Evolutionary conservation across 768 basidiomycete species (phyloP).

Genomic region (Guyanaporus albipodus): DNA sequence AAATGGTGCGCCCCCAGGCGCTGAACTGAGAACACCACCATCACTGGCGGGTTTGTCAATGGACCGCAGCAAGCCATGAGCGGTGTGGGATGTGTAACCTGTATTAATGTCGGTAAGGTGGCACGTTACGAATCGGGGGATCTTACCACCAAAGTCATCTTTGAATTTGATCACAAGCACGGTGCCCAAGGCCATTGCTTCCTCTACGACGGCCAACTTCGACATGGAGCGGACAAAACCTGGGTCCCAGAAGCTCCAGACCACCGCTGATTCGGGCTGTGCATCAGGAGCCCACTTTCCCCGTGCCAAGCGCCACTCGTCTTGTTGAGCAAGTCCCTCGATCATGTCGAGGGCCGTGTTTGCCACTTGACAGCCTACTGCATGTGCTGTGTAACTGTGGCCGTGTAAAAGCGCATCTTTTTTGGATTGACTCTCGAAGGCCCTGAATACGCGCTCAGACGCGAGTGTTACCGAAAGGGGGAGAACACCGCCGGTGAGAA

Average conservation of each 20-base stretch:
- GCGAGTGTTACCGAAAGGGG: slow-evolving; percentile 87
- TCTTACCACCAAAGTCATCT: slow-evolving; percentile 51
- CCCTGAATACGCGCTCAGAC: slow-evolving; percentile 70
- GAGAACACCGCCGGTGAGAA: slow-evolving; percentile 87
- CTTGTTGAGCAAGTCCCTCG: slow-evolving; percentile 43
- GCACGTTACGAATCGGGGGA: not conserved
- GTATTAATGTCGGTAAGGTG: not conserved
- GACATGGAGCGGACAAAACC: slow-evolving; percentile 66
- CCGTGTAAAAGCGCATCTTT: slow-evolving; percentile 88
- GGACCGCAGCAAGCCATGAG: slow-evolving; percentile 53
- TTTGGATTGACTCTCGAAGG: slow-evolving; percentile 74
- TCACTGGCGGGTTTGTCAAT: slow-evolving; percentile 38
- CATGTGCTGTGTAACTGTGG: slow-evolving; percentile 93
- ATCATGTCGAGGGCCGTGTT: slow-evolving; percentile 70
- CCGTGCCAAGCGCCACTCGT: slow-evolving; percentile 58
- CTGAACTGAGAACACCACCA: slow-evolving; percentile 32
- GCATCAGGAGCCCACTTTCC: slow-evolving; percentile 46
- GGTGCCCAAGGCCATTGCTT: slow-evolving; percentile 84
- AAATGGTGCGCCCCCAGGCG: slow-evolving; percentile 54
- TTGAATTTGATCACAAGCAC: slow-evolving; percentile 77
- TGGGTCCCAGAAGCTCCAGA: slow-evolving; percentile 91
- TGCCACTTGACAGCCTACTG: slow-evolving; percentile 90
- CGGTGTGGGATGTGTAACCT: slow-evolving; percentile 63
- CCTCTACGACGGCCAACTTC: slow-evolving; percentile 48
- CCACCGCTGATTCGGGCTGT: slow-evolving; percentile 15